Percentiles rank a stretch among this genome's conserved stretches.
Conservation (phyloP, 345 rosid species). For the Arabis hirsuta region DNA sequence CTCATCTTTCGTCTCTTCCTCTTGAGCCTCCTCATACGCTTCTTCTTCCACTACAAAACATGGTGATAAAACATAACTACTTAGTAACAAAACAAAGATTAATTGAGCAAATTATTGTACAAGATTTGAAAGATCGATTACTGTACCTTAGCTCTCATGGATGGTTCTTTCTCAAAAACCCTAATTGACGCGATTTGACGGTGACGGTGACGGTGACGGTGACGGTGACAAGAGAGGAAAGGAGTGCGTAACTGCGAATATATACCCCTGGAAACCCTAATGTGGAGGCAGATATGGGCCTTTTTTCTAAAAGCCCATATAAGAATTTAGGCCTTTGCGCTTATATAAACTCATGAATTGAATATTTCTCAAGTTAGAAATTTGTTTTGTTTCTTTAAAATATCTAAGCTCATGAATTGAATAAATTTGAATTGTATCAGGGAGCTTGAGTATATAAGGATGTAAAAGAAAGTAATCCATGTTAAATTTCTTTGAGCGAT, state of each 20-base stretch:
- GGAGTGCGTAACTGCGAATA: neutral
- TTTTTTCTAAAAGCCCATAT: slow-evolving; percentile 5
- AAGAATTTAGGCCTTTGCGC: neutral
- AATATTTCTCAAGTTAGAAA: no score
- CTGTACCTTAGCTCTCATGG: slow-evolving; percentile 91
- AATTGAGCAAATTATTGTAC: neutral
- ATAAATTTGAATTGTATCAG: neutral
- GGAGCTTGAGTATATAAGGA: neutral
- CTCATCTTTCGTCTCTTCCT: slow-evolving; percentile 99
- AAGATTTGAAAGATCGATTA: neutral
- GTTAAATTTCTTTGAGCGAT: neutral
- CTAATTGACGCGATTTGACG: slow-evolving; percentile 15
- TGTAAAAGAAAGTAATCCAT: neutral
- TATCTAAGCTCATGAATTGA: no score
- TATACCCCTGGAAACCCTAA: slow-evolving; percentile 40
- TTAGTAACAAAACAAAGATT: neutral
- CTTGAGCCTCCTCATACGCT: slow-evolving; percentile 99
- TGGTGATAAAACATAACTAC: slow-evolving; percentile 4
- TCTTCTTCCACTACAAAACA: slow-evolving; percentile 91
- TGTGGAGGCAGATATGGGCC: neutral
- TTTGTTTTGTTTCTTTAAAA: neutral
- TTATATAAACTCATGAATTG: neutral
- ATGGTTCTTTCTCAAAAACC: slow-evolving; percentile 47
- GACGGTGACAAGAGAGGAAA: slow-evolving; percentile 30
- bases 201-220: slow-evolving; percentile 31